Conservation (phyloP, 2,329 filamentous ascomycete species). For the Fusarium fujikuroi region DNA sequence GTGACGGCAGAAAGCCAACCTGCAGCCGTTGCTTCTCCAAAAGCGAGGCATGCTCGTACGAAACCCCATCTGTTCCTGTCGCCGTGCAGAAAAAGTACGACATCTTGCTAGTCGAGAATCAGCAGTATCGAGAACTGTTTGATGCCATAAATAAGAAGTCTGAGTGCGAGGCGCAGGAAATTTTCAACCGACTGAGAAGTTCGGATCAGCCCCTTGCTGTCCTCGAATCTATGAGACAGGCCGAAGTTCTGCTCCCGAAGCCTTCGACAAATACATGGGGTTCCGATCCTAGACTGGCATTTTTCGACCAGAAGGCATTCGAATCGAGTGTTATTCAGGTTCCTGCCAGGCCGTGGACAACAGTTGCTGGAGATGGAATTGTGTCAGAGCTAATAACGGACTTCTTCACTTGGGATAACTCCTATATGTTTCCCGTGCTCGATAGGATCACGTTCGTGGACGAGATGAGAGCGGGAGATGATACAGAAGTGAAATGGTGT, state of each 20-base stretch:
- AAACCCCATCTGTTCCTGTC: background rate
- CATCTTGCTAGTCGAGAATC: slow-evolving; percentile 8
- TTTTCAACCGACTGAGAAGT: slow-evolving; percentile 2
- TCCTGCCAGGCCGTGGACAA: background rate
- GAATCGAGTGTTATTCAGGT: background rate
- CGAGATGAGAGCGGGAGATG: background rate
- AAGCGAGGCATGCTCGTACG: slow-evolving; percentile 6
- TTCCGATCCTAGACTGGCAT: background rate
- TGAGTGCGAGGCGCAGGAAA: slow-evolving; percentile 11
- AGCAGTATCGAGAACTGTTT: slow-evolving; percentile 23
- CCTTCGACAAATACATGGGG: background rate
- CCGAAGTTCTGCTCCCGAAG: slow-evolving; percentile 1
- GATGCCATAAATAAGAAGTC: slow-evolving; percentile 8
- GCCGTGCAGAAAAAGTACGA: slow-evolving; percentile 18
- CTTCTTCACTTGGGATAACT: background rate
- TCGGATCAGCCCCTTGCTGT: slow-evolving; percentile 5
- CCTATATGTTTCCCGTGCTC: background rate
- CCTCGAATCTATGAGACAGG: slow-evolving; percentile 5
- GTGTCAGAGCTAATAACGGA: background rate
- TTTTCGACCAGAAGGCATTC: background rate
- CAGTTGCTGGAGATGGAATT: background rate
- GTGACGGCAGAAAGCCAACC: slow-evolving; percentile 11
- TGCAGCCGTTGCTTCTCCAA: slow-evolving; percentile 17
- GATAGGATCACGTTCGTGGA: background rate
- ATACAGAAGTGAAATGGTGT: background rate